Evolutionary conservation across 768 basidiomycete species (phyloP), one percentile per base, ranked within the genome.

Genomic region (Chiua virens): DNA sequence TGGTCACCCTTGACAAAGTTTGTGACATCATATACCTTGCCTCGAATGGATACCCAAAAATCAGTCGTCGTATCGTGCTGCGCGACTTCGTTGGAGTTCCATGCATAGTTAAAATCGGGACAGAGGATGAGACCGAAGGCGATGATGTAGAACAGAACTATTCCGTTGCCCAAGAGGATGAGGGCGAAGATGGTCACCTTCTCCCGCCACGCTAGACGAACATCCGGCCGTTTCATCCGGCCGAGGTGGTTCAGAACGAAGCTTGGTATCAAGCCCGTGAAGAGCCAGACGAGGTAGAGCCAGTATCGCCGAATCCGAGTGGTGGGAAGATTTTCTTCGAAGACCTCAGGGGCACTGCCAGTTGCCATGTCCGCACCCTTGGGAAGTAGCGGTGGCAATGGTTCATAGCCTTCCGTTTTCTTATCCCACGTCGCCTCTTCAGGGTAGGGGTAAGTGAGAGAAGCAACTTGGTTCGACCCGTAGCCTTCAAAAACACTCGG

Each of bases 191-290:
- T 86, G 7, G 85, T 78, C 45, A 85, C 58, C 66, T 86, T 86
- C 62, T 86, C 85, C 37, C 84, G 73, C 85, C 85, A 86, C 1
- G 85, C 85, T 39, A 86, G 75, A 44, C 80, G 78, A 41, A 86
- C 71, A 61, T 86, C 84, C 20, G 83, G 80, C 10, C 84, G 79
- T 63, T 85, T 84, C 85, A 86, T 83, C 17, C 80, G 75, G 6
- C 84, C 83, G 42, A 84, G 34, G 43, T 69, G 65, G 40, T 63
- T 63, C 28, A 86, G 71, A 4, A 75, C 53, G 54, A 84, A 80
- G 22, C 69, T 56, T 0, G 85, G 85, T 15, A 85, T 77, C 69
- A 78, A 78, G 69, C 73, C 80, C 0, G 85, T 86, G 38, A 71
- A 56, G 5, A 71, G 21, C 77, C 79, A 75, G 21, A 83, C 83